Conservation (phyloP, 2,329 filamentous ascomycete species). For the Xylariaceae sp. region DNA sequence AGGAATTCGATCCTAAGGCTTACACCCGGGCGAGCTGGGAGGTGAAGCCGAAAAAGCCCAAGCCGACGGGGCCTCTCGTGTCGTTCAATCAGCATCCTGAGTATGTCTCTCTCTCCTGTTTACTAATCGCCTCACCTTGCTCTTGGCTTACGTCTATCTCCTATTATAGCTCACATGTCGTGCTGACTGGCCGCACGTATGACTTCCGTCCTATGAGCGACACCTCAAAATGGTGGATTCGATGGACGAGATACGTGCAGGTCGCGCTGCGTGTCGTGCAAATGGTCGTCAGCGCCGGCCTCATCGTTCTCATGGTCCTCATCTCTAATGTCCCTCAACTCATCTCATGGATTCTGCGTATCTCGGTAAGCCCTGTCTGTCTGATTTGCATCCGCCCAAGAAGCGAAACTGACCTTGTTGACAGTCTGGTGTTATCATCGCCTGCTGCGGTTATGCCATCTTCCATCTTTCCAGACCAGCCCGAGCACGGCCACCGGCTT, state of each 20-base stretch:
- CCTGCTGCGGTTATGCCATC: constrained; percentile 70
- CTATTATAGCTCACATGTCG: constrained; percentile 50
- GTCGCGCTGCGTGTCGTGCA: constrained; percentile 62
- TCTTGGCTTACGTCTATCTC: constrained; percentile 2
- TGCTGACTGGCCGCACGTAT: constrained; percentile 57
- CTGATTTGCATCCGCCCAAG: not conserved
- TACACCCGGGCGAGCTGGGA: constrained; percentile 74
- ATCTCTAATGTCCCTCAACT: constrained; percentile 61
- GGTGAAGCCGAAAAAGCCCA: constrained; percentile 55
- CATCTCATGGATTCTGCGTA: constrained; percentile 69
- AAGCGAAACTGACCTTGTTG: constrained; percentile 23
- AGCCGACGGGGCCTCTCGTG: constrained; percentile 69
- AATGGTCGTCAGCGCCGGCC: constrained; percentile 62
- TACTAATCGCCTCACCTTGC: not conserved
- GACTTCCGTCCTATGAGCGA: constrained; percentile 62
- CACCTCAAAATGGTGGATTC: constrained; percentile 65
- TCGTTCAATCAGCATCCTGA: constrained; percentile 85
- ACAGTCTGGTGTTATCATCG: constrained; percentile 68
- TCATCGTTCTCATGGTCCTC: constrained; percentile 71
- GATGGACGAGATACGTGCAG: constrained; percentile 63
- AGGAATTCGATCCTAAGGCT: constrained; percentile 66
- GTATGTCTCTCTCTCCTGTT: constrained; percentile 42
- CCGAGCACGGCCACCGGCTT: constrained; percentile 66
- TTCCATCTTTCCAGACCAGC: constrained; percentile 72
- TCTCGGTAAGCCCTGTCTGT: constrained; percentile 54